These are phyloP conservation scores for Austroboletus niveus DNA, from an alignment of 1,284 basidiomycete species.

Conservation along the genomic window DNA sequence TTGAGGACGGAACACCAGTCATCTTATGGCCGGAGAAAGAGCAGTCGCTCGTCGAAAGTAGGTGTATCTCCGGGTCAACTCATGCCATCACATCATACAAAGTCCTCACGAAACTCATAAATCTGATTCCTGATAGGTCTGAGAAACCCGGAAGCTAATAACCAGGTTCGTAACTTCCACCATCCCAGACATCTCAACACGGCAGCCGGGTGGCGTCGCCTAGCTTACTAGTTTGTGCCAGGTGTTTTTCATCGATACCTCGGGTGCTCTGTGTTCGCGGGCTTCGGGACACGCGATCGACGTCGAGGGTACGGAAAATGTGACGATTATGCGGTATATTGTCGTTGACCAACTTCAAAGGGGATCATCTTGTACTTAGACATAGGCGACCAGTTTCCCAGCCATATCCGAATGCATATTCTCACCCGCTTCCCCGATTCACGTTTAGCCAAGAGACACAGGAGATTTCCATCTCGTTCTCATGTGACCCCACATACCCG, in stretches of 20 bases:
- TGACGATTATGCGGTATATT: background rate
- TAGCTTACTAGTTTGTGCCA: slow-evolving; percentile 21
- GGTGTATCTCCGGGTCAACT: slow-evolving; percentile 1
- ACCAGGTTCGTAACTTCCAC: slow-evolving; percentile 51
- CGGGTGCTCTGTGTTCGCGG: slow-evolving; percentile 71
- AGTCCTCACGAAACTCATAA: slow-evolving; percentile 9
- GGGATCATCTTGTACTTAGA: slow-evolving; percentile 61
- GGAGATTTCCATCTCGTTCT: slow-evolving; percentile 60
- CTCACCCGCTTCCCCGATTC: slow-evolving; percentile 74
- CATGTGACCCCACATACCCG: slow-evolving; percentile 61
- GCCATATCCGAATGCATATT: slow-evolving; percentile 72
- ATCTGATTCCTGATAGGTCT: slow-evolving; percentile 44
- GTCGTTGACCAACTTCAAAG: slow-evolving; percentile 34
- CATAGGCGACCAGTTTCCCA: slow-evolving; percentile 70
- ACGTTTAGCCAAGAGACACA: slow-evolving; percentile 52
- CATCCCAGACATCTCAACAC: background rate
- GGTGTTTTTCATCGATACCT: slow-evolving; percentile 80
- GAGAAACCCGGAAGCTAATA: slow-evolving; percentile 63
- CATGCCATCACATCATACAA: background rate
- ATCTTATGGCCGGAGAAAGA: slow-evolving; percentile 72
- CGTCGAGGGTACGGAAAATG: slow-evolving; percentile 55
- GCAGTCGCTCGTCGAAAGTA: slow-evolving; percentile 71
- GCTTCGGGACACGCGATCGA: slow-evolving; percentile 80
- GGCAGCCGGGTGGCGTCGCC: background rate
- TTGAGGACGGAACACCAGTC: slow-evolving; percentile 64